Conservation (phyloP, 176 grass and related monocot genomes). For the Ensete ventricosum region DNA sequence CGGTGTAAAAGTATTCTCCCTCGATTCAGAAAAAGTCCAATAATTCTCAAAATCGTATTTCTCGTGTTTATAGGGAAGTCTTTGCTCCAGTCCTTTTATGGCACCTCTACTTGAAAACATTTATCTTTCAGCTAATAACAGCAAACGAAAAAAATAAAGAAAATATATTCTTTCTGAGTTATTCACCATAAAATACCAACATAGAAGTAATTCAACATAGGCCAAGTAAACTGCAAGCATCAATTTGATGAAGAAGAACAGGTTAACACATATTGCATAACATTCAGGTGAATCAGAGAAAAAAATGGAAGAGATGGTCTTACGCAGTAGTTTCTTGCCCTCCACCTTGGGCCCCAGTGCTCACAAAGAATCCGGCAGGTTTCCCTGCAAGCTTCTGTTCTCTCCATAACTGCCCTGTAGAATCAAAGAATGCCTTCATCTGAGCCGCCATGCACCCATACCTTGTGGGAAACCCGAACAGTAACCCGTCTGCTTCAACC, state of each 20-base stretch:
- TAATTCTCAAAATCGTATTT: too few relatives aligned
- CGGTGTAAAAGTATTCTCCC: too few relatives aligned
- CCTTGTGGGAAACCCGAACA: constrained; percentile 4
- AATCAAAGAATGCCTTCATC: constrained; percentile 4
- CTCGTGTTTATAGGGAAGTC: too few relatives aligned
- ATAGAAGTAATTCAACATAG: too few relatives aligned
- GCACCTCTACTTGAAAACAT: too few relatives aligned
- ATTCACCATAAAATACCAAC: too few relatives aligned
- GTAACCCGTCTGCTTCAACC: neutral
- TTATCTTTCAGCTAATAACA: too few relatives aligned
- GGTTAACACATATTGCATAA: neutral
- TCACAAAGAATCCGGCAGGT: constrained; percentile 1
- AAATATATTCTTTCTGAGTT: too few relatives aligned
- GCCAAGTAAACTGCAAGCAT: too few relatives aligned
- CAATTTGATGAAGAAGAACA: neutral
- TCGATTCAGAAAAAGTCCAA: too few relatives aligned
- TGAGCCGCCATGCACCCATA: neutral
- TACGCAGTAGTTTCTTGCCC: constrained; percentile 5
- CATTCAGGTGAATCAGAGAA: neutral
- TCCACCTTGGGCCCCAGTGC: neutral
- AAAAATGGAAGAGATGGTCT: neutral
- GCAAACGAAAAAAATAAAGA: too few relatives aligned
- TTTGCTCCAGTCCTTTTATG: too few relatives aligned
- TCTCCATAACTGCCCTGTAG: neutral
- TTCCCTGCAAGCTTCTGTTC: neutral